Percentiles rank a stretch among this genome's conserved stretches.
phyloP scores from a whole-genome alignment of 768 basidiomycete genomes.

The Mycena kentingensis region DNA sequence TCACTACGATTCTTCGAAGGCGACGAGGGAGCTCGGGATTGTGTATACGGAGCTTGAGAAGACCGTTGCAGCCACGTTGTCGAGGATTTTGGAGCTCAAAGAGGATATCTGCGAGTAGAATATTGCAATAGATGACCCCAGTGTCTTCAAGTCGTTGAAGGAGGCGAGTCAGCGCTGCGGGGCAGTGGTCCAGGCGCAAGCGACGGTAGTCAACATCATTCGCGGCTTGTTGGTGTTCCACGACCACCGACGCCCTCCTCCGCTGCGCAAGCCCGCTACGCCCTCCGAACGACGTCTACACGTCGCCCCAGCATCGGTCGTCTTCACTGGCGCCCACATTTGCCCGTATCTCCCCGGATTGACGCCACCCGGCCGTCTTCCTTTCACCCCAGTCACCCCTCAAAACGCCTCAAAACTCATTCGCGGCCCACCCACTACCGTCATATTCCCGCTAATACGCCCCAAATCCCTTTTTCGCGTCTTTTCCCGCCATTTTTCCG shows the following conservation, averaged over 20 bases:
- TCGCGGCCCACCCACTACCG: slow-evolving; percentile 7
- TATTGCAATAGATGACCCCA: too few species aligned
- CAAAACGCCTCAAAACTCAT: slow-evolving; percentile 23
- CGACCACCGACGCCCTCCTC: too few species aligned
- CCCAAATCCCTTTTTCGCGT: slow-evolving; percentile 14
- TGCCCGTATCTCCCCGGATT: neutral
- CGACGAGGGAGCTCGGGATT: slow-evolving; percentile 9
- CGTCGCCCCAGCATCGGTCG: slow-evolving; percentile 25
- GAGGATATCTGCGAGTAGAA: too few species aligned
- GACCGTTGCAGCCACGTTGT: slow-evolving; percentile 8
- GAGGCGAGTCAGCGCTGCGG: too few species aligned
- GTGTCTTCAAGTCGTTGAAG: too few species aligned
- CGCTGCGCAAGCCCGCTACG: too few species aligned
- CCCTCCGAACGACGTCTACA: too few species aligned
- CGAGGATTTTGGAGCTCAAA: neutral
- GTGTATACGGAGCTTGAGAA: slow-evolving; percentile 6
- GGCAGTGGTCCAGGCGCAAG: too few species aligned
- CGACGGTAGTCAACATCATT: too few species aligned
- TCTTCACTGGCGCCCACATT: slow-evolving; percentile 22
- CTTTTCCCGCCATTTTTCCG: slow-evolving; percentile 16
- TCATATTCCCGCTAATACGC: slow-evolving; percentile 21
- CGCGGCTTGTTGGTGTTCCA: too few species aligned
- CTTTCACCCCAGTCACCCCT: slow-evolving; percentile 7
- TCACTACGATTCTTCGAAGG: slow-evolving; percentile 13
- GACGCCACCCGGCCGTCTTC: slow-evolving; percentile 6